Evolutionary conservation across 2,329 filamentous ascomycete species (phyloP).

Genomic region (Colletotrichum lini): DNA sequence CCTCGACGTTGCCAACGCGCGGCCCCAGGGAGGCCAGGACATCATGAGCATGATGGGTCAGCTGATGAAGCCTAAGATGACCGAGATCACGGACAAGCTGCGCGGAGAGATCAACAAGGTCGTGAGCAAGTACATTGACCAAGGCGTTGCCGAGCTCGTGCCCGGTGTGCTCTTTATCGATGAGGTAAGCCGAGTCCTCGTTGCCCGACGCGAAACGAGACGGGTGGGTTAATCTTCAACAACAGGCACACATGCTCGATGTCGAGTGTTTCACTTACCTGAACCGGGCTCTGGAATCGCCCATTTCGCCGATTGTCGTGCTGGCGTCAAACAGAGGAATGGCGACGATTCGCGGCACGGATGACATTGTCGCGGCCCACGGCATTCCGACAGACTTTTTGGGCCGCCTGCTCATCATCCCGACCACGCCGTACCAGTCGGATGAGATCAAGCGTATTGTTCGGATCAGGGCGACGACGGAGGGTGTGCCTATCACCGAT

Average conservation of each 20-base stretch:
- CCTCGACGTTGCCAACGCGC: conserved; percentile 93
- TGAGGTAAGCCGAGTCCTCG: conserved; percentile 73
- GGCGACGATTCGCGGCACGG: conserved; percentile 90
- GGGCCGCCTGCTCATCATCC: conserved; percentile 93
- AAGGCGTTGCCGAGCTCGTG: conserved; percentile 97
- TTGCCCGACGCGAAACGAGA: conserved; percentile 29
- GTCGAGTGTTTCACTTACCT: conserved; percentile 99
- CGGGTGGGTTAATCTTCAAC: conserved; percentile 40
- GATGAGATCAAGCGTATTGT: conserved; percentile 96
- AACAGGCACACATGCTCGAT: conserved; percentile 97
- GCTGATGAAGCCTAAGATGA: conserved; percentile 99
- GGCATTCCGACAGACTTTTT: conserved; percentile 95
- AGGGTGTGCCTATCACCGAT: conserved; percentile 84
- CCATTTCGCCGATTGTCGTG: conserved; percentile 96
- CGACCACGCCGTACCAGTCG: conserved; percentile 88
- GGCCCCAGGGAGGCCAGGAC: conserved; percentile 96
- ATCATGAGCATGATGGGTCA: conserved; percentile 99
- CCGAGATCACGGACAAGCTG: conserved; percentile 98
- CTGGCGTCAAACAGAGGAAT: conserved; percentile 97
- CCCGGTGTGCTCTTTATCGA: conserved; percentile 98
- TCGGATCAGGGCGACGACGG: conserved; percentile 84
- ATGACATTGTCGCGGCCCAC: conserved; percentile 87
- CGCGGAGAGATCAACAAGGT: conserved; percentile 98
- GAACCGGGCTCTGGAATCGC: conserved; percentile 96
- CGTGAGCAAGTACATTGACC: conserved; percentile 98